Conservation (phyloP, 2,329 filamentous ascomycete species). For the Alternaria metachromatica region DNA sequence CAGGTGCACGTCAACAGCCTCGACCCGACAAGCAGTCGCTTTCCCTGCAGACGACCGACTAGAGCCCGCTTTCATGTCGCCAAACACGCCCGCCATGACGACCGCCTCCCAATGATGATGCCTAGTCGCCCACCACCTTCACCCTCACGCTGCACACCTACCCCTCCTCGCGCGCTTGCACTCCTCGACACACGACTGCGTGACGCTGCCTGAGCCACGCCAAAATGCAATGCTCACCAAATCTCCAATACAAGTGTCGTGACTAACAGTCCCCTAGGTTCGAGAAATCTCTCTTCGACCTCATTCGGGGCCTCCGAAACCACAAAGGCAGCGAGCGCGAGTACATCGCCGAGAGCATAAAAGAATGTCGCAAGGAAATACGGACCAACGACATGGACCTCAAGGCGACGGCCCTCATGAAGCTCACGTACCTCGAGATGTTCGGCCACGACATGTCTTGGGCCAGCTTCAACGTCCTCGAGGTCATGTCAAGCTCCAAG, state of each 20-base stretch:
- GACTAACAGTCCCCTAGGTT: conserved; percentile 70
- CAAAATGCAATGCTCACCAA: conserved; percentile 32
- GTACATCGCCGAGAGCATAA: conserved; percentile 90
- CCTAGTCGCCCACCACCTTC: conserved; percentile 32
- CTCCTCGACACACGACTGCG: conserved; percentile 24
- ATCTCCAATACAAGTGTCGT: background rate
- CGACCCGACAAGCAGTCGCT: background rate
- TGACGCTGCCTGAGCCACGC: conserved; percentile 20
- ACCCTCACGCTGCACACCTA: conserved; percentile 29
- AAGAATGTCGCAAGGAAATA: conserved; percentile 95
- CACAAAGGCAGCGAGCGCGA: conserved; percentile 95
- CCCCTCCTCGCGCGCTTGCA: conserved; percentile 35
- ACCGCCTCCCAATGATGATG: conserved; percentile 39
- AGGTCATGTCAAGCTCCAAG: conserved; percentile 97
- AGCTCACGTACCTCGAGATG: conserved; percentile 98
- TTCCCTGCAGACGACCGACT: background rate
- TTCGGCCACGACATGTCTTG: conserved; percentile 99
- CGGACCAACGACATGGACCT: conserved; percentile 95
- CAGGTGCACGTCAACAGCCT: conserved; percentile 19
- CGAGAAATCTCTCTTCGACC: conserved; percentile 98
- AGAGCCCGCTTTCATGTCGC: background rate
- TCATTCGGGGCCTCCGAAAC: conserved; percentile 93
- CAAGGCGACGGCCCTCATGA: conserved; percentile 94
- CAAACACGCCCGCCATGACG: conserved; percentile 16
- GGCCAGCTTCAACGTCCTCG: conserved; percentile 97